These are phyloP conservation scores for Heterobasidion annosum DNA, from an alignment of 1,284 basidiomycete genomes.

Conservation along the genomic window DNA sequence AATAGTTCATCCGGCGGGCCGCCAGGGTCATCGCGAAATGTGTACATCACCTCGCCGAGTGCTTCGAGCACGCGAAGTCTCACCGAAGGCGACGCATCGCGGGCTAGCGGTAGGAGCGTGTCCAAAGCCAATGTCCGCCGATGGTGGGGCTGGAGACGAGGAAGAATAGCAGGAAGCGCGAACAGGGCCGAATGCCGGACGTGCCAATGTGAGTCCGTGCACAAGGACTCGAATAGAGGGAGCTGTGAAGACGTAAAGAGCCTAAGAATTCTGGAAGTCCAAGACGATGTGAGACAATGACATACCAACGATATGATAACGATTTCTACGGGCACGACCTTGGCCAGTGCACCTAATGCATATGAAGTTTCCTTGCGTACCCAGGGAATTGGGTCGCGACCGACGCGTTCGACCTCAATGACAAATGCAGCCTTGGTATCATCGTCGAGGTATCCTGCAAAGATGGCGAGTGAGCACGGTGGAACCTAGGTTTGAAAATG, in stretches of 20 bases:
- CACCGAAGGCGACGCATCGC: constrained; percentile 63
- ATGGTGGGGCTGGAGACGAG: constrained; percentile 46
- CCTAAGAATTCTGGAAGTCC: constrained; percentile 1
- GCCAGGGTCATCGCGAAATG: constrained; percentile 61
- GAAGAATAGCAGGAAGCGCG: constrained; percentile 74
- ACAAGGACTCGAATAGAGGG: constrained; percentile 68
- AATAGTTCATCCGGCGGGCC: constrained; percentile 80
- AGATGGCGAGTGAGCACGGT: background rate
- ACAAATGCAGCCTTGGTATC: constrained; percentile 66
- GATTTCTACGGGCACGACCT: constrained; percentile 70
- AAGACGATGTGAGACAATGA: constrained; percentile 6
- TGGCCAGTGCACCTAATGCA: constrained; percentile 82
- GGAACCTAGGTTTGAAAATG: background rate
- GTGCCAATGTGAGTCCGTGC: constrained; percentile 69
- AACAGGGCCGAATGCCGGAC: constrained; percentile 89
- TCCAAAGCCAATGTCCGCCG: constrained; percentile 58
- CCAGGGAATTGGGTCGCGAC: constrained; percentile 74
- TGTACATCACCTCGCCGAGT: constrained; percentile 86
- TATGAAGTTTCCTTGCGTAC: constrained; percentile 88
- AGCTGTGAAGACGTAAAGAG: constrained; percentile 37
- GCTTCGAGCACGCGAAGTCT: constrained; percentile 82
- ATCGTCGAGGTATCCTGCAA: constrained; percentile 49
- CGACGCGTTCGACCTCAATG: constrained; percentile 72
- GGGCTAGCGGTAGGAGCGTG: constrained; percentile 54
- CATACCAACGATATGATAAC: constrained; percentile 59